phyloP scores from a whole-genome alignment of 331 rosid genomes.

The Acacia concinna region DNA sequence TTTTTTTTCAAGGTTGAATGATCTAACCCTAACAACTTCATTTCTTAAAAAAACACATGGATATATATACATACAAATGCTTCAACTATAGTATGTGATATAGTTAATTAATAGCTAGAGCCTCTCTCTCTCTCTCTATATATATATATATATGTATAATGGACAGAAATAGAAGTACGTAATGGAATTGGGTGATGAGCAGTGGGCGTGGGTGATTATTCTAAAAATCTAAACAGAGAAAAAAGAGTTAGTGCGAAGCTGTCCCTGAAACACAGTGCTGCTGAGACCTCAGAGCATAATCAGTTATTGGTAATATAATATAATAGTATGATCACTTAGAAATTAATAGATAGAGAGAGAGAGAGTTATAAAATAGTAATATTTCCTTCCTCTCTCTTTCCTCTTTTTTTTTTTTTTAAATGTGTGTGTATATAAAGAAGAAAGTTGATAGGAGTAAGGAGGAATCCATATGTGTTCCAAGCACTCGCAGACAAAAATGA shows the following conservation, averaged over 20 bases:
- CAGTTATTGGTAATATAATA: slow-evolving; percentile 42
- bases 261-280: slow-evolving; percentile 27
- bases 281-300: slow-evolving; percentile 14
- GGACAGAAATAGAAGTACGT: slow-evolving; percentile 37
- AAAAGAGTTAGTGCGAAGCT: slow-evolving; percentile 48
- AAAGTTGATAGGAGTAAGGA: slow-evolving; percentile 44
- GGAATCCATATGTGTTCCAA: slow-evolving; percentile 96
- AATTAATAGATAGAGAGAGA: neutral
- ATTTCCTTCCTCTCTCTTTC: slow-evolving; percentile 7
- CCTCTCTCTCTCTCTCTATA: no score
- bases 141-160: neutral
- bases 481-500: slow-evolving; percentile 83
- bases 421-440: slow-evolving; percentile 46
- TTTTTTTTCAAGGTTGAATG: slow-evolving; percentile 6
- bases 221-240: slow-evolving; percentile 43
- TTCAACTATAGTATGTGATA: slow-evolving; percentile 38
- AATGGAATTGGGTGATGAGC: slow-evolving; percentile 53
- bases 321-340: slow-evolving; percentile 39
- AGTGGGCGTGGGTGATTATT: slow-evolving; percentile 34
- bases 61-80: neutral
- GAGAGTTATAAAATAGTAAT: slow-evolving; percentile 35
- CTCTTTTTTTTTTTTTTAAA: neutral
- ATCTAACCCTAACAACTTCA: slow-evolving; percentile 10
- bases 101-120: slow-evolving; percentile 18
- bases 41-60: slow-evolving; percentile 25